phyloP scores from a whole-genome alignment of 176 grass and related monocot species.

The Alloteropsis semialata region DNA sequence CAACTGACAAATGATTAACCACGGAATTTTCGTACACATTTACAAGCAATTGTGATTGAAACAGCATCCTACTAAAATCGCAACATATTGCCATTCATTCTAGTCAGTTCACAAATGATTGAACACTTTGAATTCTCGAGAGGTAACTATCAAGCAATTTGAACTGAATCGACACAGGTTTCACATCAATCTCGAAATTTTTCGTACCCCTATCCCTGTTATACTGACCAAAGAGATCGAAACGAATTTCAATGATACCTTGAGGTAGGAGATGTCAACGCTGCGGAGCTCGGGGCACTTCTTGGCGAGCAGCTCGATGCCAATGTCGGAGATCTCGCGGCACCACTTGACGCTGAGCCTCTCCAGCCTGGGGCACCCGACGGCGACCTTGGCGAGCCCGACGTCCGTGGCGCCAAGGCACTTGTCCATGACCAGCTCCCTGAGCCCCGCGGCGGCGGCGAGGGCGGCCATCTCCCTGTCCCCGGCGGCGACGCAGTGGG shows the following conservation, averaged over 20 bases:
- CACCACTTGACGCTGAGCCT: constrained; percentile 92
- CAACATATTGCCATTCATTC: not conserved
- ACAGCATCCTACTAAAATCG: no score
- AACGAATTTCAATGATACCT: constrained; percentile 34
- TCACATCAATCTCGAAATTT: not conserved
- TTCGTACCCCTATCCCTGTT: not conserved
- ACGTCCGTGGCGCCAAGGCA: constrained; percentile 85
- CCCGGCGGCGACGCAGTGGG: constrained; percentile 75
- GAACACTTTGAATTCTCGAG: not conserved
- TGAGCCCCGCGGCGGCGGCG: constrained; percentile 43
- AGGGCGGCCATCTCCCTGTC: constrained; percentile 72
- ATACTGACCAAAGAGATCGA: not conserved
- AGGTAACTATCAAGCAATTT: not conserved
- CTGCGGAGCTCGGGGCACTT: constrained; percentile 72
- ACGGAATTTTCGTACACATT: no score
- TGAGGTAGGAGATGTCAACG: constrained; percentile 85
- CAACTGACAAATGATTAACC: no score
- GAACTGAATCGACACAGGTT: not conserved
- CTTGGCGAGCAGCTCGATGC: constrained; percentile 84
- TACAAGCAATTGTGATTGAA: not conserved
- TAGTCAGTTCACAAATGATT: not conserved
- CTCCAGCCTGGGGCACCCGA: constrained; percentile 69
- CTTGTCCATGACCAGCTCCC: constrained; percentile 72
- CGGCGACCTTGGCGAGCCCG: constrained; percentile 85
- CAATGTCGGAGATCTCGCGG: constrained; percentile 86